phyloP scores from a whole-genome alignment of 495 filamentous ascomycete genomes.

The Filosporella fistucella region DNA sequence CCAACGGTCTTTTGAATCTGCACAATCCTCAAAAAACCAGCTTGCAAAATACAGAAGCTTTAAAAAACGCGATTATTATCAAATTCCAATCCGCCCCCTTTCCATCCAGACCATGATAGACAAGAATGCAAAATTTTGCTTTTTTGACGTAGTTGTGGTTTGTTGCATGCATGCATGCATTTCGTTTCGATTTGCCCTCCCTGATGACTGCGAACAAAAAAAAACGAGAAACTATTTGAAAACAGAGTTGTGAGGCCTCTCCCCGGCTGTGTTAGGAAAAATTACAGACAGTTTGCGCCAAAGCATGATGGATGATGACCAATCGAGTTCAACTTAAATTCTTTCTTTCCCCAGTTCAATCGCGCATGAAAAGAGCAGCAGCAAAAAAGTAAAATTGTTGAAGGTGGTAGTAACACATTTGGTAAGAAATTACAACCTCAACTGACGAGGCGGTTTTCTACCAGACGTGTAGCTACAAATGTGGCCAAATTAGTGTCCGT shows the following conservation, averaged over 20 bases:
- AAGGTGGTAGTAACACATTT: slow-evolving; percentile 33
- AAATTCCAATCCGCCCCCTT: too few species aligned
- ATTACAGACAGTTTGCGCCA: slow-evolving; percentile 10
- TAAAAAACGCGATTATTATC: too few species aligned
- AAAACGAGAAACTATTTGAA: slow-evolving; percentile 25
- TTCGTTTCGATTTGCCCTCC: background rate
- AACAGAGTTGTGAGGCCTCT: slow-evolving; percentile 16
- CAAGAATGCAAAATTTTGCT: too few species aligned
- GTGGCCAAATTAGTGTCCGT: slow-evolving; percentile 32
- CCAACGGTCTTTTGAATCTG: too few species aligned
- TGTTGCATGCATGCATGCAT: too few species aligned
- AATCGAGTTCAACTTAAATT: slow-evolving; percentile 9
- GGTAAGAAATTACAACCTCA: slow-evolving; percentile 27
- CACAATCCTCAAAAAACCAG: too few species aligned
- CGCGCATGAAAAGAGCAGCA: slow-evolving; percentile 21
- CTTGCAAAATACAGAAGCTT: too few species aligned
- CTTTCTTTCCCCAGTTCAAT: slow-evolving; percentile 15
- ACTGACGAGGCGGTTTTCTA: slow-evolving; percentile 18
- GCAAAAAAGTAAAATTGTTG: slow-evolving; percentile 11
- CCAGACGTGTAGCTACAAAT: slow-evolving; percentile 21
- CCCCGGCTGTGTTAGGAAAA: slow-evolving; percentile 4
- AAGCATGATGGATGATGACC: slow-evolving; percentile 7
- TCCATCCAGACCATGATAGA: too few species aligned
- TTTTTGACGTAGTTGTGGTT: too few species aligned
- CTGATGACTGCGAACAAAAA: background rate